Percentiles rank a stretch among this genome's conserved stretches.
These are phyloP conservation scores for Wickerhamomyces ciferrii DNA, from an alignment of 805 yeast genomes.

Conservation along the genomic window DNA sequence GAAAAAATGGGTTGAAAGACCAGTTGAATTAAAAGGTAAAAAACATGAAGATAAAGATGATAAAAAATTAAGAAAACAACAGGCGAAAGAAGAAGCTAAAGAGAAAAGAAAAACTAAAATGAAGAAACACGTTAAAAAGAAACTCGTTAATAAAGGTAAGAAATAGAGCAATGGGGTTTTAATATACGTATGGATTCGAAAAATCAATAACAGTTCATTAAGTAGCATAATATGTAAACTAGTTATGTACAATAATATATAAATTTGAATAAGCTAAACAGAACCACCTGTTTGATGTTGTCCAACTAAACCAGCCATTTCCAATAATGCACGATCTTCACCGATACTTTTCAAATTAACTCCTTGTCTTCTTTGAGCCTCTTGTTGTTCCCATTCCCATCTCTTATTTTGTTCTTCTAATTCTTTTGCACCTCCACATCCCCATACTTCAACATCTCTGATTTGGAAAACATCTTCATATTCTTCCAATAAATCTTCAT, in stretches of 20 bases:
- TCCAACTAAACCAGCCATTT: constrained; percentile 70
- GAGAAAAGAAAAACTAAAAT: constrained; percentile 79
- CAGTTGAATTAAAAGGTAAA: constrained; percentile 54
- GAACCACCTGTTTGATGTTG: constrained; percentile 46
- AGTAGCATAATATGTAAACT: too few species aligned
- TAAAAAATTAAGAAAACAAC: constrained; percentile 69
- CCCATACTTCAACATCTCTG: constrained; percentile 85
- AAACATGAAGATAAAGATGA: constrained; percentile 74
- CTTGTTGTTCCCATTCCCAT: constrained; percentile 92
- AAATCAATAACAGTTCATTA: too few species aligned
- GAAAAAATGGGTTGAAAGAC: constrained; percentile 39
- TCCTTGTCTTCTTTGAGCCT: constrained; percentile 72
- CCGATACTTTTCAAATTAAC: constrained; percentile 62
- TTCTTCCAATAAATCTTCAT: constrained; percentile 20
- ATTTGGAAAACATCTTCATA: constrained; percentile 71
- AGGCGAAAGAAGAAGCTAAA: constrained; percentile 69
- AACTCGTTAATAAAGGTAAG: constrained; percentile 54
- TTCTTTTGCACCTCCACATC: constrained; percentile 78
- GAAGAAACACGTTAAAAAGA: constrained; percentile 80
- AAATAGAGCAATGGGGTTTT: neutral
- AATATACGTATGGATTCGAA: too few species aligned
- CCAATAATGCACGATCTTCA: constrained; percentile 82
- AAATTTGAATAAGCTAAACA: constrained; percentile 18
- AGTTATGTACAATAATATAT: too few species aligned
- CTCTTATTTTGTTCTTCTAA: constrained; percentile 67